Base-by-base conservation (phyloP, 2,329 filamentous ascomycete genomes). In the Xylaria sp. region DNA sequence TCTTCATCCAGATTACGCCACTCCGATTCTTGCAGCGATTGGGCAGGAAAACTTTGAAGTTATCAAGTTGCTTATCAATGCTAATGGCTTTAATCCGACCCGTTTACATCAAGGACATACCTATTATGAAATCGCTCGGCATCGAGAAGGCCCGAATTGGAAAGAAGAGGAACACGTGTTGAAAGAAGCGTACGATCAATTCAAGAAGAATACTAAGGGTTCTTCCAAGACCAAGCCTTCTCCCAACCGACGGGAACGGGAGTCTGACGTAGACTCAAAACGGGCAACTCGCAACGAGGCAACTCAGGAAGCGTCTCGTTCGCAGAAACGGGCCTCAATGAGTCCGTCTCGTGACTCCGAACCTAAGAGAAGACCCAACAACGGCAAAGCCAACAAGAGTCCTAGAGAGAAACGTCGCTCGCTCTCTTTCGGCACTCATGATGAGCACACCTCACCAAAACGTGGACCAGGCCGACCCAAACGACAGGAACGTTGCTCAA, bases 21-120 rank as follows among this genome's bases (percentile, higher is more conserved):
- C 93, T 0, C 94, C 94, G 1, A 95, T 99, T 80, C 83, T 97
- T 44, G 92, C 92, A 60, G 92, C 94, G 1, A 97, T 99, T 65
- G 93, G 94, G 13, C 89, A 93, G 66, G 85, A 87, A 64, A 94
- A 96, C 68, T 82, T 94, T 54, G 89, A 91, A 66, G 91, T 97
- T 59, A 85, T 99, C 50, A 84, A 89, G 59, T 78, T 96, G 9
- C 80, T 97, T 6, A 78, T 96, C 5, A 86, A 87, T 61, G 90
- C 94, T 68, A 83, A 83, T 52, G 77, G 77, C 13, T 97, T 97
- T 71, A 88, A 99, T 68, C 92, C 94, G 0, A 91, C 90, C 0
- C 85, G 88, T 59, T 82, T 87, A 30, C 87, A 86, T 66, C 86
- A 87, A 66, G 90, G 90, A 19, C 85, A 90, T 67, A 88, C 90